Percentiles rank a stretch among this genome's conserved stretches.
These are phyloP conservation scores for Cladosporium sp. DNA, from an alignment of 2,329 filamentous ascomycete genomes.

Conservation along the genomic window DNA sequence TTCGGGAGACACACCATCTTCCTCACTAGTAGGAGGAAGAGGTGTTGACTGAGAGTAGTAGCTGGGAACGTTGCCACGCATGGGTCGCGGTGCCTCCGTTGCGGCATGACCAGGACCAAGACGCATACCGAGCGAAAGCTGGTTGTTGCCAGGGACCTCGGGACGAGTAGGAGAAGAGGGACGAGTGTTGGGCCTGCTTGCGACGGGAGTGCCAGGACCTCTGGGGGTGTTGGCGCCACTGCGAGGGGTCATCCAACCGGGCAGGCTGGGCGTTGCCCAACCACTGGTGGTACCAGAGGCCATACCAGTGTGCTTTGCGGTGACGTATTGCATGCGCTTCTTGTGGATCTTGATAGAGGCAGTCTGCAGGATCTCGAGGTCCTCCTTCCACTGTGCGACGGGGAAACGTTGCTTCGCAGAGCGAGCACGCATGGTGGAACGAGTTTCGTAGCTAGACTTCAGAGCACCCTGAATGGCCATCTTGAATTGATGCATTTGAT, in stretches of 20 bases:
- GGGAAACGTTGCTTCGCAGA: constrained; percentile 63
- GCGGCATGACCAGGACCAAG: constrained; percentile 26
- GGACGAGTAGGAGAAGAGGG: constrained; percentile 29
- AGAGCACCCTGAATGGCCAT: constrained; percentile 58
- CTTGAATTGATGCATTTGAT: constrained; percentile 62
- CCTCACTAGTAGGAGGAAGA: not conserved
- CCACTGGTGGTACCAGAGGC: constrained; percentile 23
- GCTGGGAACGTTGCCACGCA: constrained; percentile 10
- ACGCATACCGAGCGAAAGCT: constrained; percentile 28
- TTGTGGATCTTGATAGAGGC: constrained; percentile 56
- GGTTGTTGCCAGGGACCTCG: constrained; percentile 21
- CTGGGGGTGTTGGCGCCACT: constrained; percentile 41
- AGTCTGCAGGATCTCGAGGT: constrained; percentile 57
- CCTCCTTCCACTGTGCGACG: constrained; percentile 62
- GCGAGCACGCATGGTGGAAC: constrained; percentile 60
- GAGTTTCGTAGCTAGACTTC: constrained; percentile 50
- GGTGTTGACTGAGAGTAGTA: constrained; percentile 10
- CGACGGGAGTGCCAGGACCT: constrained; percentile 34
- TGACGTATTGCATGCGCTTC: constrained; percentile 33
- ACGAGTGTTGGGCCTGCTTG: constrained; percentile 26
- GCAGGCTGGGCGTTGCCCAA: constrained; percentile 30
- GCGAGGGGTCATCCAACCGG: constrained; percentile 36
- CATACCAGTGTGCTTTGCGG: constrained; percentile 11
- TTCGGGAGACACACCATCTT: constrained; percentile 12
- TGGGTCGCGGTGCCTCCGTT: not conserved